Conservation (phyloP, 441 rosid genomes). For the Erysimum cheiri region DNA sequence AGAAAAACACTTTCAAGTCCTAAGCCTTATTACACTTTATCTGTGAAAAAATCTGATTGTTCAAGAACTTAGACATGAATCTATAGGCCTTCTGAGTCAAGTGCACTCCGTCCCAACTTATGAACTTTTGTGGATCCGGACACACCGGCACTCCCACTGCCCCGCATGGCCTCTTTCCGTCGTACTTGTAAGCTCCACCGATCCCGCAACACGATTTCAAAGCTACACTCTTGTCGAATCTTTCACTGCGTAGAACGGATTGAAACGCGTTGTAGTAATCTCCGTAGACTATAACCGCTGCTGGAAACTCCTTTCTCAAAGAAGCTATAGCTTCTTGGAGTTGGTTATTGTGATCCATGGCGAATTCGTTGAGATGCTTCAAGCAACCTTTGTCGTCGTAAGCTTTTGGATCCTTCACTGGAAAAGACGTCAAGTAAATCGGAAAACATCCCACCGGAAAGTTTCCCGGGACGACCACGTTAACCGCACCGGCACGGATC, state of each 20-base stretch:
- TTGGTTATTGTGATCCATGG: slow-evolving; percentile 44
- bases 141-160: slow-evolving; percentile 38
- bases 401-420: slow-evolving; percentile 39
- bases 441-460: slow-evolving; percentile 54
- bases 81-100: slow-evolving; percentile 49
- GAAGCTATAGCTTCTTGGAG: slow-evolving; percentile 47
- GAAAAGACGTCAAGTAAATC: slow-evolving; percentile 39
- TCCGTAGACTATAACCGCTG: slow-evolving; percentile 44
- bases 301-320: slow-evolving; percentile 35
- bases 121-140: slow-evolving; percentile 29
- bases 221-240: slow-evolving; percentile 43
- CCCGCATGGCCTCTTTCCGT: slow-evolving; percentile 38
- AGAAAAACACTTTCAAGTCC: neutral
- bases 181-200: slow-evolving; percentile 47
- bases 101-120: slow-evolving; percentile 55
- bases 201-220: slow-evolving; percentile 56
- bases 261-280: slow-evolving; percentile 48
- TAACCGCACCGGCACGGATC: slow-evolving; percentile 44
- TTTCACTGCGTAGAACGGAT: slow-evolving; percentile 30
- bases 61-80: slow-evolving; percentile 44
- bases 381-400: slow-evolving; percentile 50
- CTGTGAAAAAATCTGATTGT: slow-evolving; percentile 34
- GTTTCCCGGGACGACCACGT: slow-evolving; percentile 45
- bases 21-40: slow-evolving; percentile 36
- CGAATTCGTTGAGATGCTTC: slow-evolving; percentile 39